phyloP scores from a whole-genome alignment of 441 rosid genomes.

The Pelargonium citronellum region DNA sequence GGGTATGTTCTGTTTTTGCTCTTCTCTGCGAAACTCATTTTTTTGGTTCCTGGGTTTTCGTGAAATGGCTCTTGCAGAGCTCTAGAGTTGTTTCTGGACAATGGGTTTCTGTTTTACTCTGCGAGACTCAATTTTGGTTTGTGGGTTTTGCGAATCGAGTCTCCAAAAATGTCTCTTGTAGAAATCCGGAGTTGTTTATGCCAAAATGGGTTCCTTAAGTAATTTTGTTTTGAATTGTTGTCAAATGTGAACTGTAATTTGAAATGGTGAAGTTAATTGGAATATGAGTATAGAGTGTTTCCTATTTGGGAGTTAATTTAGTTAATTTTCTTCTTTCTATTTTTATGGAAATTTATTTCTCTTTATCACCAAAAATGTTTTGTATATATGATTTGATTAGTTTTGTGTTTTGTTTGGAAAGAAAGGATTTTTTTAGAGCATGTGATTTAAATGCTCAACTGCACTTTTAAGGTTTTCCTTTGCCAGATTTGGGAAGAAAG shows the following conservation, averaged over 20 bases:
- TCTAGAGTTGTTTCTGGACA: background rate
- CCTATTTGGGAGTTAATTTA: background rate
- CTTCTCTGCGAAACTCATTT: background rate
- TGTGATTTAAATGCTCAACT: background rate
- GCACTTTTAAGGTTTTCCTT: background rate
- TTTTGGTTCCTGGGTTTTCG: background rate
- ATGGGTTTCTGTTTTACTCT: background rate
- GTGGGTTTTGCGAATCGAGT: background rate
- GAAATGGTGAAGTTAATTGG: background rate
- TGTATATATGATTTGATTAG: background rate
- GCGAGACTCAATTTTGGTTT: background rate
- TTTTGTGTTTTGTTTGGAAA: slow-evolving; percentile 15
- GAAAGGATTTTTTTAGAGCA: background rate
- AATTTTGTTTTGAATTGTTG: background rate
- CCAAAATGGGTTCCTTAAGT: background rate
- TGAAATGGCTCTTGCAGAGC: background rate
- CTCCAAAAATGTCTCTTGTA: background rate
- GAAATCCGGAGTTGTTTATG: background rate
- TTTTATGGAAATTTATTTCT: background rate
- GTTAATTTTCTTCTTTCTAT: background rate
- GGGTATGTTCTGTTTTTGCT: slow-evolving; percentile 19
- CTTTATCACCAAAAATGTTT: too few species aligned
- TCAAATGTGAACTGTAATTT: background rate
- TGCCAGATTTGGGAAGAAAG: slow-evolving; percentile 19
- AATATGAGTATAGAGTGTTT: background rate